Base-by-base conservation (phyloP, 2,329 filamentous ascomycete genomes). In the Penicillium sclerotiorum region DNA sequence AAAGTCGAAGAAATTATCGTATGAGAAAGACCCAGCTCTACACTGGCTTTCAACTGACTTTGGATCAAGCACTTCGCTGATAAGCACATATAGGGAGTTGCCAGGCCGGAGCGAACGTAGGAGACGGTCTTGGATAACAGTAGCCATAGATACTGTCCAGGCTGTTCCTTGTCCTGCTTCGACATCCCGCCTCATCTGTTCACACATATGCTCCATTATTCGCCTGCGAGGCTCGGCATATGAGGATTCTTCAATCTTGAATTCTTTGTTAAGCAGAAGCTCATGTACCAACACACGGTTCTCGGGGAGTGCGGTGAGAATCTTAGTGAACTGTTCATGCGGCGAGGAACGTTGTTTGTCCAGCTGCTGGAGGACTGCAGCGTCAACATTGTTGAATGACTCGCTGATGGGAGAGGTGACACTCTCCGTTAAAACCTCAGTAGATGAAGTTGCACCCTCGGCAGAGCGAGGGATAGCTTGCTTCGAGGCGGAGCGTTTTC, bases 71-170 rank as follows among this genome's bases (percentile, higher is more conserved):
- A 80, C 79, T 54, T 85, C 83, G 17, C 79, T 80, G 41, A 87
- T 83, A 49, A 84, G 68, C 12, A 77, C 78, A 60, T 86, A 76
- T 65, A 86, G 79, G 4, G 81, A 83, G 62, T 84, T 85, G 5
- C 81, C 82, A 18, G 79, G 77, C 59, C 78, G 81, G 44, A 86
- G 67, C 51, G 85, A 77, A 22, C 80, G 77, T 32, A 86, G 65
- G 20, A 87, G 71, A 58, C 84, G 85, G 43, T 79, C 78, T 40
- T 82, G 77, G 37, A 87, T 80, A 53, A 85, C 82, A 38, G 84
- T 80, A n/a, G 83, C 83, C 75, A 86, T 84, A n/a, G 82, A 80
- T 18, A 83, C 76, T 13, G 81, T 85, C 84, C 84, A 87, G 15
- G 75, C 68, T 4, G 78, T 76, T 15, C 79, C 79, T 45, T 80